A percentile compares a stretch with the other conserved stretches of the same genome.
Evolutionary conservation across 2,329 filamentous ascomycete species (phyloP).

Genomic region (Aureobasidium pullulans): DNA sequence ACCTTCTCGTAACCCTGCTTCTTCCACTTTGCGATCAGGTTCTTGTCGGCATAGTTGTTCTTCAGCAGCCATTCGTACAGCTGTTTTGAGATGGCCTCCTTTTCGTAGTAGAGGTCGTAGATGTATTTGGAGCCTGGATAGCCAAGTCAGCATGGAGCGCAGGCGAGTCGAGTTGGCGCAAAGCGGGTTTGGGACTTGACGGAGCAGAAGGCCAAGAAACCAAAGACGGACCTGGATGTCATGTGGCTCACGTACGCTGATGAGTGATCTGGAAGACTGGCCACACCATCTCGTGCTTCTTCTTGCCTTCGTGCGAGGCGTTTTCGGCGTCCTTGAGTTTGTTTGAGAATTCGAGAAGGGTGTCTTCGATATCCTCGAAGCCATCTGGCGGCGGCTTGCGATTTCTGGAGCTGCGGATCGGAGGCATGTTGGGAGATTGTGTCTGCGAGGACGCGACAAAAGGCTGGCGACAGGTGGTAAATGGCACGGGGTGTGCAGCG

Average conservation of each 20-base stretch:
- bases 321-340: conserved; percentile 96
- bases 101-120: conserved; percentile 96
- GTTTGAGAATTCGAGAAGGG: conserved; percentile 76
- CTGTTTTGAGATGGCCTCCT: conserved; percentile 85
- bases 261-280: conserved; percentile 97
- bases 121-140: conserved; percentile 66
- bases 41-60: conserved; percentile 90
- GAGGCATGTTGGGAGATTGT: conserved; percentile 53
- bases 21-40: conserved; percentile 99
- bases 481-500: no score
- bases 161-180: background rate
- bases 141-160: conserved; percentile 17
- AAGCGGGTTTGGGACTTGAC: background rate
- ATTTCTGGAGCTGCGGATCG: conserved; percentile 66
- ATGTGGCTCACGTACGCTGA: conserved; percentile 54
- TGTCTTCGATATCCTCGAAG: conserved; percentile 82
- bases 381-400: conserved; percentile 78
- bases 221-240: conserved; percentile 15
- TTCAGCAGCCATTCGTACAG: conserved; percentile 96
- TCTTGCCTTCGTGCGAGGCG: conserved; percentile 66
- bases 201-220: conserved; percentile 11
- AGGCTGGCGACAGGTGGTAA: background rate
- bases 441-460: background rate
- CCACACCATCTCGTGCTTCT: conserved; percentile 91
- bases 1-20: conserved; percentile 98